Percentiles rank a stretch among this genome's conserved stretches.
Evolutionary conservation across 305 asterid genomes (phyloP).

Genomic region (Solanum hybrid): DNA sequence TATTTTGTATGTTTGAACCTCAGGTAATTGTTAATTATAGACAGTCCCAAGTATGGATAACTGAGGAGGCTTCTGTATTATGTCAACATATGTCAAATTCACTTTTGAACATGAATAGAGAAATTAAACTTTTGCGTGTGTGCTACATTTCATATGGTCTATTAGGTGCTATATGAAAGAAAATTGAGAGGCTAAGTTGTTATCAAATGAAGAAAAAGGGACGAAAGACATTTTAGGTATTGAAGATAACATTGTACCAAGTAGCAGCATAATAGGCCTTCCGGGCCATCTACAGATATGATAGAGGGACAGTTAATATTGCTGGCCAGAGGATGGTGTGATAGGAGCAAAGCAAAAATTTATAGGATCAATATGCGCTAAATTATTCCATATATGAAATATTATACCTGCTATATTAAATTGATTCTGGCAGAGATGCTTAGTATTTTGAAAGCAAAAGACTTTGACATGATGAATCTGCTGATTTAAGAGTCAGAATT

Average conservation of each 20-base stretch:
- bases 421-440: background rate
- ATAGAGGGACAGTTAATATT: background rate
- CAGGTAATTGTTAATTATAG: background rate
- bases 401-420: background rate
- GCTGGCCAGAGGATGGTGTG: background rate
- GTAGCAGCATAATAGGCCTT: background rate
- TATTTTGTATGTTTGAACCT: background rate
- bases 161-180: background rate
- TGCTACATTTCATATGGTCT: background rate
- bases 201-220: background rate
- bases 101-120: background rate
- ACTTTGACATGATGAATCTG: background rate
- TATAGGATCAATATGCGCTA: background rate
- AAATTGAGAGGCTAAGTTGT: background rate
- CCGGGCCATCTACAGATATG: background rate
- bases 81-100: background rate
- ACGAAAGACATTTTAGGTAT: background rate
- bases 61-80: background rate
- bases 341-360: background rate
- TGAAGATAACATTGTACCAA: background rate
- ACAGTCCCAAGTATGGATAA: background rate
- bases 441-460: background rate
- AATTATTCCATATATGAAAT: background rate
- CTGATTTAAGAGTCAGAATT: background rate
- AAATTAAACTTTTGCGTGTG: background rate